These are phyloP conservation scores for Hirschioporus abietinus DNA, from an alignment of 768 basidiomycete genomes.

Conservation along the genomic window DNA sequence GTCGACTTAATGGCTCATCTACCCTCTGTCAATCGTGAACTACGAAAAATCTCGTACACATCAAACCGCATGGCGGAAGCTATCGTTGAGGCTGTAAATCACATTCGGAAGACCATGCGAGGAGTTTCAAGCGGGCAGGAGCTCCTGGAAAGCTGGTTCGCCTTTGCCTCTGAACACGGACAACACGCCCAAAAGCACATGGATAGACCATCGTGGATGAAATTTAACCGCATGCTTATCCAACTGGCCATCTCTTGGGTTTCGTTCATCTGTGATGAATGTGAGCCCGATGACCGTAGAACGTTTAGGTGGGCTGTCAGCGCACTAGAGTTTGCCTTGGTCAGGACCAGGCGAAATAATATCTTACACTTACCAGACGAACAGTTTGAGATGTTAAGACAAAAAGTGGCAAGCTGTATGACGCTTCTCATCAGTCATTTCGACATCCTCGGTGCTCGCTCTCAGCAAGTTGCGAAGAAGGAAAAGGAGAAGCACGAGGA, in stretches of 20 bases:
- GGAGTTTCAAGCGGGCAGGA: constrained; percentile 70
- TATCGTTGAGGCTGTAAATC: constrained; percentile 87
- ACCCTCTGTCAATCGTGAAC: constrained; percentile 81
- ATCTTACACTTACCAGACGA: constrained; percentile 84
- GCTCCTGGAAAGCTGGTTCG: constrained; percentile 88
- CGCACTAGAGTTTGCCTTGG: constrained; percentile 87
- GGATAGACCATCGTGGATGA: constrained; percentile 62
- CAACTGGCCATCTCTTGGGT: constrained; percentile 96
- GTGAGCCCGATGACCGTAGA: constrained; percentile 90
- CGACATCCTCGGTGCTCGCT: constrained; percentile 93
- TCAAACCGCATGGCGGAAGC: constrained; percentile 88
- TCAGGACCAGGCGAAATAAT: constrained; percentile 80
- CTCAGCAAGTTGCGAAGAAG: constrained; percentile 78
- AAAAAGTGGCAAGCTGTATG: constrained; percentile 94
- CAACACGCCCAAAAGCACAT: constrained; percentile 85
- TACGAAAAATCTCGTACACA: constrained; percentile 86
- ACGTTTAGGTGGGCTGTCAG: constrained; percentile 99
- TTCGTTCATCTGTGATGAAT: constrained; percentile 96
- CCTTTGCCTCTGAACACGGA: constrained; percentile 95
- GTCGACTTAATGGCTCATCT: constrained; percentile 87
- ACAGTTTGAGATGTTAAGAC: constrained; percentile 86
- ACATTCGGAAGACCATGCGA: constrained; percentile 66
- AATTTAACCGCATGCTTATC: constrained; percentile 81
- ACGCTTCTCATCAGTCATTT: constrained; percentile 96
- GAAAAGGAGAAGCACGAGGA: constrained; percentile 85